Conservation (phyloP, 2,329 filamentous ascomycete species). For the Boeremia lycopersici region DNA sequence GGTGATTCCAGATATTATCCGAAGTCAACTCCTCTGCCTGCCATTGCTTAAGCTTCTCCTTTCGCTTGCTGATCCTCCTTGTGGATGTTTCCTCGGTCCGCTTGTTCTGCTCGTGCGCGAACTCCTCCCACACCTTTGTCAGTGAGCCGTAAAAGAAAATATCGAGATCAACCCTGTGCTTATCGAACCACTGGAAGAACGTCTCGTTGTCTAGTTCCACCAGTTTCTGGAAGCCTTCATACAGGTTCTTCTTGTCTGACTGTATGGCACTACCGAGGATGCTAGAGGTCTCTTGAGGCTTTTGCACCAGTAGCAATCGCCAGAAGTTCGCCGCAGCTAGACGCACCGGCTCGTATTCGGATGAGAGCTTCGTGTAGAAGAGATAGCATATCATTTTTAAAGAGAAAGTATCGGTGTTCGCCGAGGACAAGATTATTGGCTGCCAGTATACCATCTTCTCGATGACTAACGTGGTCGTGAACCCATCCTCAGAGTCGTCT, state of each 20-base stretch:
- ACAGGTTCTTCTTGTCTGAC: conserved; percentile 72
- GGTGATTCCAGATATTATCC: conserved; percentile 76
- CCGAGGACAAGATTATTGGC: conserved; percentile 79
- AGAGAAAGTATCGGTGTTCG: conserved; percentile 79
- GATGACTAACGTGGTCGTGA: conserved; percentile 73
- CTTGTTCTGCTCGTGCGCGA: conserved; percentile 80
- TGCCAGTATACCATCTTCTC: conserved; percentile 95
- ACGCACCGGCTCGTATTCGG: conserved; percentile 69
- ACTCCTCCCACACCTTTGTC: conserved; percentile 85
- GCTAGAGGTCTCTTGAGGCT: conserved; percentile 77
- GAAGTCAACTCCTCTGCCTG: conserved; percentile 69
- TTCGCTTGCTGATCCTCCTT: conserved; percentile 72
- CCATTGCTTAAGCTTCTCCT: conserved; percentile 84
- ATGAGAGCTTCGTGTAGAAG: conserved; percentile 86
- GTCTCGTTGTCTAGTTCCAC: conserved; percentile 87
- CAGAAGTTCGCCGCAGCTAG: conserved; percentile 81
- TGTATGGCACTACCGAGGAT: conserved; percentile 75
- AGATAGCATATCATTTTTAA: conserved; percentile 90
- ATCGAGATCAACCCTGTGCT: conserved; percentile 79
- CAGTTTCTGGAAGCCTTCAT: conserved; percentile 79
- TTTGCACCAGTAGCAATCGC: conserved; percentile 92
- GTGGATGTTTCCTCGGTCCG: conserved; percentile 78
- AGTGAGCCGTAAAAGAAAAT: conserved; percentile 80
- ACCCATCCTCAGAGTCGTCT: conserved; percentile 68
- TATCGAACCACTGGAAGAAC: conserved; percentile 87